Evolutionary conservation across 2,329 filamentous ascomycete genomes (phyloP), one percentile per base, ranked within the genome.

Genomic region (Botryotinia globosa): DNA sequence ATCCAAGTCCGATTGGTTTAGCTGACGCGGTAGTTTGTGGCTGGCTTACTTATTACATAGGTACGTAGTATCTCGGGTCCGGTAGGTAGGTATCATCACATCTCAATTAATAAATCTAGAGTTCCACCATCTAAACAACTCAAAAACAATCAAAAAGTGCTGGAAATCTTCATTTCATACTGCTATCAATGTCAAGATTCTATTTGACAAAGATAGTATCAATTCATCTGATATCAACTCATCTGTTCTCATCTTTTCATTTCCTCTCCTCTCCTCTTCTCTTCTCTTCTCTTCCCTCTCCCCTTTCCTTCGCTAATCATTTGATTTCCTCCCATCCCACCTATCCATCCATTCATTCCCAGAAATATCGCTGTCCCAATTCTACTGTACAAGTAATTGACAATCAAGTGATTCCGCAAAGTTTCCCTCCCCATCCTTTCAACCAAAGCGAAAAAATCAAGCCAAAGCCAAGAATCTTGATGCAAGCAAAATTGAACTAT

Each of bases 311-410:
- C n/a, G 25, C 25, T 25, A 29, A 54, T 67, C 64, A 54, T 29
- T 67, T 37, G 4, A 54, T 56, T 39, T 42, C 22, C 59, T 39
- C 51, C 51, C 51, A 56, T 56, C 51, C 51, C n/a, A 56, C 51
- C 51, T n/a, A 56, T 56, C 48, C 65, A 42, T 56, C 48, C 34
- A 32, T 67, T 37, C 48, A 42, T 56, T 51, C 48, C 45, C 25
- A 67, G 20, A 56, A n/a, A 67, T 25, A 42, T 56, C 34, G 29
- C 48, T 29, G 34, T 67, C 48, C 65, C 37, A 34, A 48, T 67
- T 67, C 48, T 42, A 67, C 65, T 67, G 65, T 67, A 67, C 65
- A 67, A 54, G 48, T 56, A 67, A 56, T 56, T 42, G 65, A 37
- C 16, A 54, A 56, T 56, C 65, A 67, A 54, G 48, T 32, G 34